Percentiles rank a stretch among this genome's conserved stretches.
Evolutionary conservation across 148 eudicot genomes (phyloP).

Genomic region (Arctostaphylos glauca): DNA sequence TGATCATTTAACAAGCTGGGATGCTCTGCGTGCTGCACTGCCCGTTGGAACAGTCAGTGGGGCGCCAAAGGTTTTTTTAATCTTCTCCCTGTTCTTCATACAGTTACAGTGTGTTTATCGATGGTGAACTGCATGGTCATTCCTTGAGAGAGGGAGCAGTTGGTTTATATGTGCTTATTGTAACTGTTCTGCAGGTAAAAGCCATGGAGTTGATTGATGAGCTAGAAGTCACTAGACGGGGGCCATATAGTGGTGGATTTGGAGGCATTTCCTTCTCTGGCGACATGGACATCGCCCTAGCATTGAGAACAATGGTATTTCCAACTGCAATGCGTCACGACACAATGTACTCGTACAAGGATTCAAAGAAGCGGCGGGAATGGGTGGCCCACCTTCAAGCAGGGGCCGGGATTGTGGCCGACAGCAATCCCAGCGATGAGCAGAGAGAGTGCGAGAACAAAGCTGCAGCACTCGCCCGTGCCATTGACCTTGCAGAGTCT

Average conservation of each 20-base stretch:
- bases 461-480: slow-evolving; percentile 92
- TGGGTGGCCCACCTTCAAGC: slow-evolving; percentile 98
- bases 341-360: slow-evolving; percentile 86
- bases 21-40: slow-evolving; percentile 90
- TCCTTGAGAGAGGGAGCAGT: not conserved
- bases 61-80: slow-evolving; percentile 79
- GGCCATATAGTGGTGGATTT: slow-evolving; percentile 98
- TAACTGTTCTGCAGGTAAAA: slow-evolving; percentile 55
- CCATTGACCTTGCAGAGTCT: slow-evolving; percentile 96
- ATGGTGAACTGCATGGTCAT: not conserved
- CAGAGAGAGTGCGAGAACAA: slow-evolving; percentile 97
- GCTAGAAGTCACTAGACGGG: slow-evolving; percentile 88
- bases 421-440: slow-evolving; percentile 86
- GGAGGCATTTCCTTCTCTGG: slow-evolving; percentile 96
- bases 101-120: not conserved
- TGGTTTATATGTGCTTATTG: not conserved
- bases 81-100: not conserved
- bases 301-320: slow-evolving; percentile 92
- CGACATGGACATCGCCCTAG: slow-evolving; percentile 97
- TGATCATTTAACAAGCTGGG: slow-evolving; percentile 80
- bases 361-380: slow-evolving; percentile 54
- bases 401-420: slow-evolving; percentile 97
- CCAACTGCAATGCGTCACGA: slow-evolving; percentile 68
- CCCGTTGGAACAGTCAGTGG: slow-evolving; percentile 99
- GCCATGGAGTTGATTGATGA: slow-evolving; percentile 98